Percentiles rank a stretch among this genome's conserved stretches.
Conservation (phyloP, 208 protist genomes). For the Crithidia bombi region DNA sequence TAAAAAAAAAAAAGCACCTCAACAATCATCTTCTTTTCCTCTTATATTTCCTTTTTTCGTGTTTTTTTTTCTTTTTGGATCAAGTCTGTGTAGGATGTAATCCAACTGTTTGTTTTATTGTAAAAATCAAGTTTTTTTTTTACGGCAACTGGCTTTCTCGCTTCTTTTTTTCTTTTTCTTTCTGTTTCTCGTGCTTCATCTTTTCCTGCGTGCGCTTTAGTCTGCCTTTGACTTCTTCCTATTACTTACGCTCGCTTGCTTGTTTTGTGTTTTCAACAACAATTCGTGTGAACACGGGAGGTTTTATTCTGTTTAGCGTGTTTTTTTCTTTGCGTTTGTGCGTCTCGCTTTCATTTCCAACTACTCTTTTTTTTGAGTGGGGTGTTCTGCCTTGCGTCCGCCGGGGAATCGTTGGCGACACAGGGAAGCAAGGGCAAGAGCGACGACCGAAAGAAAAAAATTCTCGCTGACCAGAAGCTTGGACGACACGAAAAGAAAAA, state of each 20-base stretch:
- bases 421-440: not conserved
- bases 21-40: constrained; percentile 6
- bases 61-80: constrained; percentile 2
- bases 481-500: not conserved
- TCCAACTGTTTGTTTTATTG: constrained; percentile 6
- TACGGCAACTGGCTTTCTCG: not conserved
- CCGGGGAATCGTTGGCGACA: not conserved
- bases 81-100: constrained; percentile 15
- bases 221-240: not conserved
- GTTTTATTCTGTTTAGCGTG: not conserved
- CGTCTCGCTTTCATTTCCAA: too few relatives aligned
- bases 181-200: constrained; percentile 11
- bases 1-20: not conserved
- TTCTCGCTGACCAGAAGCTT: too few relatives aligned
- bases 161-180: not conserved
- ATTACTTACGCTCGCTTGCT: not conserved
- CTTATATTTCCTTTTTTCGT: not conserved
- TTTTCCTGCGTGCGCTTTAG: not conserved
- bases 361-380: not conserved
- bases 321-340: not conserved
- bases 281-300: constrained; percentile 9
- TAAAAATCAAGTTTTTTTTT: too few relatives aligned
- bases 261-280: constrained; percentile 1
- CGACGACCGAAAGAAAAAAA: too few relatives aligned
- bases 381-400: not conserved